Evolutionary conservation across 129 eudicot genomes (phyloP), one percentile per base, ranked within the genome.

Genomic region (Flaveria brownii): DNA sequence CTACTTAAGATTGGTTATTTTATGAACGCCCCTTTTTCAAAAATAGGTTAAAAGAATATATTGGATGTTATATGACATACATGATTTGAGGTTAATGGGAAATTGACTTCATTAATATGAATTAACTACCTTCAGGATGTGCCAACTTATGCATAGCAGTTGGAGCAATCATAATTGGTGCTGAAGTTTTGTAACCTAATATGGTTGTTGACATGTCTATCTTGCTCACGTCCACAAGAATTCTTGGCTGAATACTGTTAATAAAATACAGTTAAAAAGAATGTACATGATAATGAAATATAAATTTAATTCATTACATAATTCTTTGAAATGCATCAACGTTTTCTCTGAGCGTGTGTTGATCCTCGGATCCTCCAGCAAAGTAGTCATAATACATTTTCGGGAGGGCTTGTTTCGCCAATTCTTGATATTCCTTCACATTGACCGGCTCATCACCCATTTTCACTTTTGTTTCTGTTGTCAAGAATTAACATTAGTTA

Each of bases 101-200:
- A 30, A 30, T 0, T 54, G 60, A 28, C 68, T 28, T 28, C 20
- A 62, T 62, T 33, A 13, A 62, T 62, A 62, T 15, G 33, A 46
- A 67, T 28, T 56, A 45, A n/a, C 20, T 30, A 91, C 96, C 98
- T 86, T 82, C 81, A 70, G 88, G 89, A 68, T 93, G 97, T 36
- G 96, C 98, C 61, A 87, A 64, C 68, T 90, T 86, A 73, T 93
- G 97, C 81, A 77, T 20, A 61, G 87, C 88, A 60, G 97, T 90
- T 72, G 98, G 98, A 82, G 95, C 98, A 75, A 93, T 78, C 88
- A 93, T 79, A 65, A 93, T 86, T 33, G 98, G 98, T 42, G 89
- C 86, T 65, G 98, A 88, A 61, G 89, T 85, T 45, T 72, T 86
- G 78, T 83, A 84, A 20, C 98, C 98, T 84, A 93, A 45, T 63